These are phyloP conservation scores for Tulasnella calospora DNA, from an alignment of 768 basidiomycete genomes.

Conservation along the genomic window DNA sequence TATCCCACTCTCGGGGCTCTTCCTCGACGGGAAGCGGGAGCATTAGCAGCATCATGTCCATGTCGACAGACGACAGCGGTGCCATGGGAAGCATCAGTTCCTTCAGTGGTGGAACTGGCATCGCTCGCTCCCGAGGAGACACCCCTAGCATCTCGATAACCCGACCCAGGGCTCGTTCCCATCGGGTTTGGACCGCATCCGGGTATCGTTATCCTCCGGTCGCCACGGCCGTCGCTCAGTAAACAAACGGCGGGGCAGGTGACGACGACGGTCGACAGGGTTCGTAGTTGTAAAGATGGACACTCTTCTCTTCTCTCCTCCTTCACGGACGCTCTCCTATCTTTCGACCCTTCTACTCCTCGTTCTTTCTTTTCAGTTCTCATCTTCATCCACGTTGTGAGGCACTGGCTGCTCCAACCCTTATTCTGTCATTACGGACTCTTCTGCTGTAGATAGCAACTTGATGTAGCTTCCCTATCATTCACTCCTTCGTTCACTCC, in stretches of 20 bases:
- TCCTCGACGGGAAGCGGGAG: conserved; percentile 5
- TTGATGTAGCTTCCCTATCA: background rate
- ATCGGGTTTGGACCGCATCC: background rate
- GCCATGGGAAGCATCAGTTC: background rate
- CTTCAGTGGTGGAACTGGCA: background rate
- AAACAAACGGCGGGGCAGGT: background rate
- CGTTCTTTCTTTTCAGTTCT: background rate
- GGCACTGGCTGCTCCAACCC: background rate
- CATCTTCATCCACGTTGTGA: background rate
- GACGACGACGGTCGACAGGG: background rate
- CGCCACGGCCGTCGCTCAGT: background rate
- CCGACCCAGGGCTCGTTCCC: background rate
- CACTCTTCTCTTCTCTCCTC: background rate
- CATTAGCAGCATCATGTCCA: conserved; percentile 9
- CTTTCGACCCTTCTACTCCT: background rate
- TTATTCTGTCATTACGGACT: background rate
- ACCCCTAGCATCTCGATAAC: background rate
- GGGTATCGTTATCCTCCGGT: conserved; percentile 18
- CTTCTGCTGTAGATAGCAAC: background rate
- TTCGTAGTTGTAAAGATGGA: background rate
- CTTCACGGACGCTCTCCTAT: background rate
- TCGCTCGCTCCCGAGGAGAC: background rate
- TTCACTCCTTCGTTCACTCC: background rate
- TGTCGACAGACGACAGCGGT: background rate
- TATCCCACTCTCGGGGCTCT: background rate